Evolutionary conservation across 768 basidiomycete genomes (phyloP), one percentile per base, ranked within the genome.

Genomic region (Boletales sp.): DNA sequence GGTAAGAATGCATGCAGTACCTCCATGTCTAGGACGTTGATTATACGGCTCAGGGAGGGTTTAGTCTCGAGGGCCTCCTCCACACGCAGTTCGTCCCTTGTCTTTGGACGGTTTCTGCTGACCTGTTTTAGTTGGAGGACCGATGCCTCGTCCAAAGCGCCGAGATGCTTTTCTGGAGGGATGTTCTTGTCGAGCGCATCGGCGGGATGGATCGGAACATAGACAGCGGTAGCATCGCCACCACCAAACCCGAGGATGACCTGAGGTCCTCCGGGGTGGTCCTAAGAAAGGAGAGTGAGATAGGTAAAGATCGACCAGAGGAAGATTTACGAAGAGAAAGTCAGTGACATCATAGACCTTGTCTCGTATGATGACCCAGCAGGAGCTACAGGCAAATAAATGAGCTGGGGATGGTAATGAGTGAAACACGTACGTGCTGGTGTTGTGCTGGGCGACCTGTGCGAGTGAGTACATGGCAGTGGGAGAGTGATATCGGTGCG

Each of bases 171-270:
- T 25, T 84, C 81, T 14, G 72, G 68, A 10, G 84, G 78, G 17
- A 92, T 74, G 63, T 86, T 78, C 67, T 81, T 83, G 44, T 84
- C 79, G 42, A 95, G 78, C 17, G 89, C 83, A 56, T 88, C 86
- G 21, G 86, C 81, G 4, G 94, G 84, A 68, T 97, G 94, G 38
- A 96, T 90, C 6, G 88, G 87, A 53, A 86, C 78, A 62, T 85
- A 90, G 5, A 73, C 85, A 7, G 69, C 68, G 0, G 88, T 90
- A n/a, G 90, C 91, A 64, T 94, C 94, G 53, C 76, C 79, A 9
- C 94, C 94, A 9, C 82, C 93, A 59, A 91, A 89, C 60, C 82
- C 84, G 17, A 95, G 62, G 53, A 97, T 90, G 60, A 91, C 86
- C 49, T 79, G 77, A 15, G 84, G 72, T 3, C 94, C 94, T 17